Evolutionary conservation across 148 eudicot species (phyloP), one percentile per base, ranked within the genome.

Genomic region (Vaccinium corymbosum): DNA sequence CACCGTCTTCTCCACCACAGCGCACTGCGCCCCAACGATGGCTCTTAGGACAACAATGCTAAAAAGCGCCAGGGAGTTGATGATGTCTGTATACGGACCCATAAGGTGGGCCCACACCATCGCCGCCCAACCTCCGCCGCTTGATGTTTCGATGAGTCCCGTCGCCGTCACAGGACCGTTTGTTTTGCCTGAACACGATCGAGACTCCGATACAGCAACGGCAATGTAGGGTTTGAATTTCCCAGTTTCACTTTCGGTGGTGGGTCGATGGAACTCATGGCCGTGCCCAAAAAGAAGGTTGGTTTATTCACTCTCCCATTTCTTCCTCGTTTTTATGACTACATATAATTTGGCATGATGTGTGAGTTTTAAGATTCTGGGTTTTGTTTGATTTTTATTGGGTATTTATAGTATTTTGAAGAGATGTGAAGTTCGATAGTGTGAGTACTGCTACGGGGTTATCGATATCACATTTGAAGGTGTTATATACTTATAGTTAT

Each of bases 241-340:
- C 93, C 93, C 1, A 78, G 75, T 4, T 87, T 79, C 46, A 42
- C 85, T 38, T 85, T 83, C 42, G 80, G 83, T 12, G 87, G 90
- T 35, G 95, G 95, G 29, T 89, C 94, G 38, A 90, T 95, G 92
- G 97, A 95, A 86, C 93, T 93, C 84, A 93, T 93, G 96, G 97
- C 97, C 50, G 93, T 93, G 4, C 95, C 96, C 62, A 92, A 91
- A 70, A 92, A 70, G 86, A 91, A 90, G 94, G 97, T 90, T 64
- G 22, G 68, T 49, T 3, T 80, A 22, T 82, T 80, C 20, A 27
- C 51, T 0, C 15, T 78, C 49, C 22, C 42, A 51, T 72, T 56
- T 73, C 14, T 81, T 80, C 22, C 13, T 22, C 20, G 17, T 80
- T 50, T 17, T 27, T 70, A 27, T 73, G 35, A 22, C 74, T 16